phyloP scores from a whole-genome alignment of 2,329 filamentous ascomycete genomes.

The Rhynchosporium secalis region DNA sequence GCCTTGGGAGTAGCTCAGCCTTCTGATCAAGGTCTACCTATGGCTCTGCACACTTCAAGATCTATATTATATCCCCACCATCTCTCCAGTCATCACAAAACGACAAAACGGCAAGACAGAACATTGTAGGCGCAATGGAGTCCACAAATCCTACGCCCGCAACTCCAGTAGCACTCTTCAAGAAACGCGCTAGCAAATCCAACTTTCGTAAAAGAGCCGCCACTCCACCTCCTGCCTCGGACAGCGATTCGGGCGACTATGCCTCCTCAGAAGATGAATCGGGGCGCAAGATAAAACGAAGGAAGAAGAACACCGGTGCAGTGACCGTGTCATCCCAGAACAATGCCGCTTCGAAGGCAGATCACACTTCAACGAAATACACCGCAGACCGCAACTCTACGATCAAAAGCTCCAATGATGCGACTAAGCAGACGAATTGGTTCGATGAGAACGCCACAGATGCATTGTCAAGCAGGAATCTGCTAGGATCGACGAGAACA shows the following conservation, averaged over 20 bases:
- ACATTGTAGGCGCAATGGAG: conserved; percentile 9
- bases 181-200: conserved; percentile 76
- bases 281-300: conserved; percentile 76
- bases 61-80: background rate
- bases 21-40: background rate
- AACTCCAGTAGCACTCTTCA: conserved; percentile 66
- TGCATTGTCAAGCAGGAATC: conserved; percentile 48
- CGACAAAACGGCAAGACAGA: background rate
- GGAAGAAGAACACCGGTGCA: conserved; percentile 65
- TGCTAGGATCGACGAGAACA: conserved; percentile 57
- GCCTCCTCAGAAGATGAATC: conserved; percentile 75
- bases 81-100: background rate
- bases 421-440: conserved; percentile 88
- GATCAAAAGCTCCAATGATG: conserved; percentile 74
- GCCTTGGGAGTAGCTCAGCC: conserved; percentile 56
- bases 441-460: conserved; percentile 68
- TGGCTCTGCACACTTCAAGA: background rate
- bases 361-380: conserved; percentile 55
- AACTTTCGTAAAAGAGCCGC: conserved; percentile 79
- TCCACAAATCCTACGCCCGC: conserved; percentile 13
- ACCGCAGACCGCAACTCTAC: conserved; percentile 61
- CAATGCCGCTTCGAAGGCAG: conserved; percentile 44
- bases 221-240: conserved; percentile 70
- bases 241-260: conserved; percentile 58
- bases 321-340: conserved; percentile 64